Percentiles rank a stretch among this genome's conserved stretches.
These are phyloP conservation scores for Stemphylium vesicarium DNA, from an alignment of 2,329 filamentous ascomycete genomes.

Conservation along the genomic window DNA sequence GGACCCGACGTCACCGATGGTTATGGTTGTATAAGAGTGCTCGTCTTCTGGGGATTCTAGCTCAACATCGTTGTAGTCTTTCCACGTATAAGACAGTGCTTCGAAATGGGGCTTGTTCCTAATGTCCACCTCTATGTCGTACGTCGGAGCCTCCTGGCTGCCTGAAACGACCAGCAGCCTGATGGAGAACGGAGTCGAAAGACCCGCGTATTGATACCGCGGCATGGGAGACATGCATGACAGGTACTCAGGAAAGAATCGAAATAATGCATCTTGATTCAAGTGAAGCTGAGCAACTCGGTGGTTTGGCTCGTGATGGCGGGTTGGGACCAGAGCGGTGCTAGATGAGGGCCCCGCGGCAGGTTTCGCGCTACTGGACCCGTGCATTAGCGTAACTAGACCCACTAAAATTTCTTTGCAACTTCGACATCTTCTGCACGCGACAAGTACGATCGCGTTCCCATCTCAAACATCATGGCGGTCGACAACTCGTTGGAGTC, in stretches of 20 bases:
- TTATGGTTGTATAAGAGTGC: too few relatives aligned
- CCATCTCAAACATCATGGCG: slow-evolving; percentile 36
- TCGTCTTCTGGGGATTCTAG: too few relatives aligned
- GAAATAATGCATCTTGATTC: too few relatives aligned
- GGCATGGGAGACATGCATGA: not conserved
- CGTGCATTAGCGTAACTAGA: slow-evolving; percentile 3
- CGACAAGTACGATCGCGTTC: slow-evolving; percentile 8
- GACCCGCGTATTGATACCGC: not conserved
- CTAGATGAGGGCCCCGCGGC: not conserved
- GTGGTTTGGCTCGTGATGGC: not conserved
- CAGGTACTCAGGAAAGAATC: not conserved
- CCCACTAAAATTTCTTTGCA: slow-evolving; percentile 26
- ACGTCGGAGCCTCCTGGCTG: not conserved
- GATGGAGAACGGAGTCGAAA: not conserved
- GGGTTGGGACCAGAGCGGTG: not conserved
- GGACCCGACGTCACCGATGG: too few relatives aligned
- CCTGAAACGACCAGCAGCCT: not conserved
- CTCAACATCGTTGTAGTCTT: not conserved
- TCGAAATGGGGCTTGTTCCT: too few relatives aligned
- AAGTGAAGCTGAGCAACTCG: too few relatives aligned
- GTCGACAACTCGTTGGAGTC: slow-evolving; percentile 49
- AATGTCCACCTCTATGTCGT: not conserved
- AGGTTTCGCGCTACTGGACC: not conserved
- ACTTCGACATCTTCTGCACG: slow-evolving; percentile 5
- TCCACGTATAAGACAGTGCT: too few relatives aligned